A percentile compares a stretch with the other conserved stretches of the same genome.
These are phyloP conservation scores for Calophaca sinica DNA, from an alignment of 306 rosid species.

Conservation along the genomic window DNA sequence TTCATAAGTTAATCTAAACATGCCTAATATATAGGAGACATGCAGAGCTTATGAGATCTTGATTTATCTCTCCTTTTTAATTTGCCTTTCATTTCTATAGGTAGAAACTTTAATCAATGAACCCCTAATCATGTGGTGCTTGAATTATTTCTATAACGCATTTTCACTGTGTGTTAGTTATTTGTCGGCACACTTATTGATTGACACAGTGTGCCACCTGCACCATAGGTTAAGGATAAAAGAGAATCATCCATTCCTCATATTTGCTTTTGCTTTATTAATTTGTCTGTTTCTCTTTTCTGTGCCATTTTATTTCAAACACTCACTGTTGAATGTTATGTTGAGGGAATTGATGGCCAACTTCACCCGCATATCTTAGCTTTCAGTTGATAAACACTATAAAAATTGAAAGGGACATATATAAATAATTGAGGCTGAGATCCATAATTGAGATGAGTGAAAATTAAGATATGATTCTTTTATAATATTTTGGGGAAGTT, in stretches of 20 bases:
- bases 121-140: conserved; percentile 14
- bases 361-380: not conserved
- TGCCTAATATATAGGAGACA: not conserved
- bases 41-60: not conserved
- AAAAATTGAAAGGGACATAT: too few species aligned
- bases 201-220: conserved; percentile 11
- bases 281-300: not conserved
- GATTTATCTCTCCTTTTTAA: conserved; percentile 33
- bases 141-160: conserved; percentile 42
- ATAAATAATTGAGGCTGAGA: too few species aligned
- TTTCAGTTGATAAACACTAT: conserved; percentile 38
- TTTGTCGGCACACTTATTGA: conserved; percentile 51
- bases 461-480: too few species aligned
- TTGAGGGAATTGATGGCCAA: conserved; percentile 20
- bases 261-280: not conserved
- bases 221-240: not conserved
- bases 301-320: not conserved
- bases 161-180: conserved; percentile 51
- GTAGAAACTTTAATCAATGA: conserved; percentile 29
- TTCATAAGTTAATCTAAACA: too few species aligned
- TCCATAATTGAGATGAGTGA: too few species aligned
- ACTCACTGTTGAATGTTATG: not conserved
- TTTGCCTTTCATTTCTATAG: not conserved
- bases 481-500: too few species aligned
- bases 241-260: not conserved